Evolutionary conservation across 129 eudicot genomes (phyloP), one percentile per base, ranked within the genome.

Genomic region (Ambrosia artemisiifolia): DNA sequence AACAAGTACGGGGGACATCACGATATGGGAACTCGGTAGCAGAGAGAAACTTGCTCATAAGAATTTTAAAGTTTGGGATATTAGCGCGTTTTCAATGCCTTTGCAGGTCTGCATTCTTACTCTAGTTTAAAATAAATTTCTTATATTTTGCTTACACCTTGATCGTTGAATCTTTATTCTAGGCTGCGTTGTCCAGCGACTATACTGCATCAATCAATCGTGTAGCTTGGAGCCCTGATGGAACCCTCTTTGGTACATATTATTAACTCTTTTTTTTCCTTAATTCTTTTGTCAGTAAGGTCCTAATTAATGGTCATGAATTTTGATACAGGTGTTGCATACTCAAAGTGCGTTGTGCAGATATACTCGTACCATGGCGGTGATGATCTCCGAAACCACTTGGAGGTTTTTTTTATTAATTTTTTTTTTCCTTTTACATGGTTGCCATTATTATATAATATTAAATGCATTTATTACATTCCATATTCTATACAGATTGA

Each of bases 181-280:
- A 90, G 97, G 84, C 96, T 38, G 77, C 96, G 76, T 65, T 91
- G 77, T 36, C 83, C 62, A 84, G 74, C 66, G 96, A 91, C 53
- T 84, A 88, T 72, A 56, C 91, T 68, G 92, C 97, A 64, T 80
- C 93, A 36, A 46, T 88, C 40, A 91, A 86, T 57, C 93, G 97
- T 78, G 95, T 91, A 38, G 69, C 83, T 43, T 91, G 97, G 97
- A 88, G 93, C 65, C 93, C 96, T 62, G 92, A 91, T 74, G 97
- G 97, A 69, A 75, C 84, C 69, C 83, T 91, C 14, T 88, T 84
- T 79, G 97, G 97, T 91, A 84, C n/a, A n/a, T 56, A 83, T 68
- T 24, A 17, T 14, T 63, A 12, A 6, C 13, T n/a, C 1, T 20
- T 24, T 48, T 18, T 16, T 33, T 4, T 28, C 14, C 46, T 17